Evolutionary conservation across 352 stramenopile species (phyloP).

Genomic region (Pythium aphanidermatum): DNA sequence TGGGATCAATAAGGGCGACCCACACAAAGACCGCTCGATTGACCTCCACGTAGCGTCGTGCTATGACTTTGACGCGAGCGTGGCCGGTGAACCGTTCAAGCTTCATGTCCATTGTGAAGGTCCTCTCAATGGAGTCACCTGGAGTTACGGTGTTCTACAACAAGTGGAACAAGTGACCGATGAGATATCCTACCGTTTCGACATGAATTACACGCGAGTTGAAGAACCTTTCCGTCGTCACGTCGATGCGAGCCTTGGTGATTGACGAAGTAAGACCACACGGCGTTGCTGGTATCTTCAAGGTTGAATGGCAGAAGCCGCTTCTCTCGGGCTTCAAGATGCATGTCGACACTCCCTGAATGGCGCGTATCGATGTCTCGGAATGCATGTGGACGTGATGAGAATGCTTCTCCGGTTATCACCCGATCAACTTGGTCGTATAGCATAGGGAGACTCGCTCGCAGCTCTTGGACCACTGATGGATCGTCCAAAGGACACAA

Average conservation of each 20-base stretch:
- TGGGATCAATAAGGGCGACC: constrained; percentile 9
- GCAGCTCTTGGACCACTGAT: not conserved
- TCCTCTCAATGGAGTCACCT: not conserved
- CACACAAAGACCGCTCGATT: constrained; percentile 15
- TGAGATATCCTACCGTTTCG: not conserved
- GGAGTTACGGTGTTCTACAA: not conserved
- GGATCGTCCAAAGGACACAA: not conserved
- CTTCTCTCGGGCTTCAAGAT: constrained; percentile 8
- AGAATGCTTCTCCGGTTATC: constrained; percentile 9
- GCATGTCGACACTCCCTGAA: not conserved
- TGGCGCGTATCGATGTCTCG: constrained; percentile 7
- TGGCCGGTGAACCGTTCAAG: constrained; percentile 9
- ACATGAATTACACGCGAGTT: no score
- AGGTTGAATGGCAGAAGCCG: constrained; percentile 7
- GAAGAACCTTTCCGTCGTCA: not conserved
- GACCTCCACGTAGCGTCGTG: constrained; percentile 2
- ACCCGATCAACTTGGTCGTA: constrained; percentile 11
- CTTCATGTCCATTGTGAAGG: constrained; percentile 3
- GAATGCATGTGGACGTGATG: not conserved
- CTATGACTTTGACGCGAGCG: constrained; percentile 2
- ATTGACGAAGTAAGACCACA: constrained; percentile 10
- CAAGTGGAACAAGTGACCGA: not conserved
- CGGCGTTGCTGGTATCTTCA: not conserved
- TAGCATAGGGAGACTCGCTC: constrained; percentile 6
- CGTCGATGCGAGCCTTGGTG: not conserved